phyloP scores from a whole-genome alignment of 257 asterid genomes.

The Capsicum pubescens region DNA sequence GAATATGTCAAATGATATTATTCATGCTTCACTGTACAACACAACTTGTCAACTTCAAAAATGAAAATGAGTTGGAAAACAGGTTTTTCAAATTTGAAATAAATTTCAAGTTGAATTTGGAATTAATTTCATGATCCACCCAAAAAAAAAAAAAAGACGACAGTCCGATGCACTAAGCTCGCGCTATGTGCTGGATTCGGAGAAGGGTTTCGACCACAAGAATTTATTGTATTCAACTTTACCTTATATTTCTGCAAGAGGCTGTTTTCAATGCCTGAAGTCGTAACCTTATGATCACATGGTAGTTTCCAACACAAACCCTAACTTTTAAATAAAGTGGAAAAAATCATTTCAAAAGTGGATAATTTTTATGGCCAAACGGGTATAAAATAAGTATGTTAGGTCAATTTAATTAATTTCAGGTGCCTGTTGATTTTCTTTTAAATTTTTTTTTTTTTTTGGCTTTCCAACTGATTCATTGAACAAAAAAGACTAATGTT shows the following conservation, averaged over 20 bases:
- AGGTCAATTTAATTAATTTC: background rate
- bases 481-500: constrained; percentile 34
- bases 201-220: too few species aligned
- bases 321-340: background rate
- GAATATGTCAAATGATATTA: background rate
- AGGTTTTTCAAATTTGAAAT: too few species aligned
- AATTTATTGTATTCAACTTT: too few species aligned
- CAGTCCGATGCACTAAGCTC: too few species aligned
- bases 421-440: constrained; percentile 18
- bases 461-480: constrained; percentile 25
- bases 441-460: background rate
- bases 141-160: too few species aligned
- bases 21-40: background rate
- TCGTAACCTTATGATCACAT: too few species aligned
- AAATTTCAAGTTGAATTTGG: too few species aligned
- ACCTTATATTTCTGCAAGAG: too few species aligned
- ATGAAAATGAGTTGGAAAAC: background rate
- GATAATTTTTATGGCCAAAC: background rate
- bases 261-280: too few species aligned
- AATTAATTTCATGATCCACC: too few species aligned
- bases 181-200: too few species aligned
- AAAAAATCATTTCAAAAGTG: background rate
- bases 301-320: too few species aligned
- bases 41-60: background rate
- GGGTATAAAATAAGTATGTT: background rate